Evolutionary conservation across 371 early-diverging fungal genomes (phyloP).

Genomic region (Rhizopus microsporus): DNA sequence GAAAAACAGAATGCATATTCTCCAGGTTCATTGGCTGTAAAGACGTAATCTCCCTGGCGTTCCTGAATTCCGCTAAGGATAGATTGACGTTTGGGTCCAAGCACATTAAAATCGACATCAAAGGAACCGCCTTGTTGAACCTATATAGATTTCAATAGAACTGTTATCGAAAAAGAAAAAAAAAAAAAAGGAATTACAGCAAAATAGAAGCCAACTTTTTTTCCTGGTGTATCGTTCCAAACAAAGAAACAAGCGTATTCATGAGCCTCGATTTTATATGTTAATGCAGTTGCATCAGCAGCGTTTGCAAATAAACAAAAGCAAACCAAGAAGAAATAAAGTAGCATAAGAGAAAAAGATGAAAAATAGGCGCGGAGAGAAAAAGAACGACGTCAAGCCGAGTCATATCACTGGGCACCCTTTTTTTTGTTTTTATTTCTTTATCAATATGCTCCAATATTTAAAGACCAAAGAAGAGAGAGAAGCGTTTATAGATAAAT

Average conservation of each 20-base stretch:
- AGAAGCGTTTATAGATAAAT: constrained; percentile 54
- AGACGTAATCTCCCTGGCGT: constrained; percentile 87
- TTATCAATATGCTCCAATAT: constrained; percentile 25
- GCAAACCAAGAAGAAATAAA: not conserved
- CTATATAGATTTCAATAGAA: constrained; percentile 40
- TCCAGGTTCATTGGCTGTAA: constrained; percentile 75
- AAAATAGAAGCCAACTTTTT: constrained; percentile 95
- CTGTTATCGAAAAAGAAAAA: not conserved
- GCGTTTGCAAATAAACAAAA: not conserved
- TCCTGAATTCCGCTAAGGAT: constrained; percentile 74
- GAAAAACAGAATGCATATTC: constrained; percentile 92
- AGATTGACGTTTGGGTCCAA: constrained; percentile 60
- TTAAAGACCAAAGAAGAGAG: constrained; percentile 31
- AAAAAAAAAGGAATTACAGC: constrained; percentile 62
- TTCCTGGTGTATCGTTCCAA: constrained; percentile 64
- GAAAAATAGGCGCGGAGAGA: not conserved
- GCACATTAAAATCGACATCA: constrained; percentile 85
- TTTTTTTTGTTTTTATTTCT: constrained; percentile 4
- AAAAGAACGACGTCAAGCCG: not conserved
- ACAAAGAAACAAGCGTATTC: constrained; percentile 85
- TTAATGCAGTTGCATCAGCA: constrained; percentile 66
- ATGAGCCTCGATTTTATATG: constrained; percentile 85
- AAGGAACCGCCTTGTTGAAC: constrained; percentile 89
- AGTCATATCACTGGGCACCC: not conserved
- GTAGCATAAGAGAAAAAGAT: not conserved